Conservation (phyloP, 140 eudicot genomes). For the Erigeron philadelphicus region DNA sequence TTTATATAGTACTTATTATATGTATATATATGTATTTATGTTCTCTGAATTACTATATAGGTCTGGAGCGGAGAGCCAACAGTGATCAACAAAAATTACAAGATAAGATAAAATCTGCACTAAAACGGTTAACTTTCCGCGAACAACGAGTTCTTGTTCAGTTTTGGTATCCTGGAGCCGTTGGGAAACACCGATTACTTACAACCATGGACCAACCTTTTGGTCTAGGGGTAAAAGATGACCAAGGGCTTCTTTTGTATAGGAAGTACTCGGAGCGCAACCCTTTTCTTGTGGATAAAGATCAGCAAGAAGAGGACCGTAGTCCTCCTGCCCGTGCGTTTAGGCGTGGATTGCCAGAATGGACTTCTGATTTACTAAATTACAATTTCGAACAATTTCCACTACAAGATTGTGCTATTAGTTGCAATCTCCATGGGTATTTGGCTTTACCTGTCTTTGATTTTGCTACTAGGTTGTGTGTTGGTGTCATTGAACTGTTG, state of each 20-base stretch:
- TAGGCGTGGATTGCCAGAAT: background rate
- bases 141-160: background rate
- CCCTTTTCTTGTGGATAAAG: background rate
- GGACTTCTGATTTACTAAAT: background rate
- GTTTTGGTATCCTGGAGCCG: background rate
- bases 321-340: background rate
- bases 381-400: constrained; percentile 20
- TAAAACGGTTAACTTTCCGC: background rate
- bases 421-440: constrained; percentile 22
- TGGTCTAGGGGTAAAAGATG: background rate
- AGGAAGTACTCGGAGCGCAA: background rate
- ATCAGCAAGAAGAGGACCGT: background rate
- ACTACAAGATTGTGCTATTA: constrained; percentile 11
- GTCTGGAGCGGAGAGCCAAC: background rate
- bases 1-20: too few species aligned
- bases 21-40: too few species aligned
- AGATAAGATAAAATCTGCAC: background rate
- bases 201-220: background rate
- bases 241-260: background rate
- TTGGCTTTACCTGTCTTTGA: constrained; percentile 35
- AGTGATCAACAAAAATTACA: background rate
- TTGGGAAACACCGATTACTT: background rate
- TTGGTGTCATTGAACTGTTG: constrained; percentile 37
- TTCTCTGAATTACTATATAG: background rate
- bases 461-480: constrained; percentile 10